phyloP scores from a whole-genome alignment of 2,329 filamentous ascomycete genomes.

The Colletotrichum tabaci region DNA sequence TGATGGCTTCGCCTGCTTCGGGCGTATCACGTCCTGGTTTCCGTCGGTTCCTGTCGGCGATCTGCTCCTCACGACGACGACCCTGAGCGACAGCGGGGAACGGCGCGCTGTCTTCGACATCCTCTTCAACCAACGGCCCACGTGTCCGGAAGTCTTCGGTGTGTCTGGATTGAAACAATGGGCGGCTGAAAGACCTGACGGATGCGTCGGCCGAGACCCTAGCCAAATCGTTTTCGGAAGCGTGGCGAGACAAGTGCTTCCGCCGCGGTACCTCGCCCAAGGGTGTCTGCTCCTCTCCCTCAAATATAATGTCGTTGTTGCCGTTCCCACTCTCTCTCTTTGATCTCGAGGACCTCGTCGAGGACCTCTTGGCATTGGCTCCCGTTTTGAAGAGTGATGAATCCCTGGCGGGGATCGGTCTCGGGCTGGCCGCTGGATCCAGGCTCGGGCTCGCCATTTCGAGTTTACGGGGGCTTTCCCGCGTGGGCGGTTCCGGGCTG shows the following conservation, averaged over 20 bases:
- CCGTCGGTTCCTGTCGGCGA: conserved; percentile 60
- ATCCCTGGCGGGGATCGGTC: conserved; percentile 75
- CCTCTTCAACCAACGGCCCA: conserved; percentile 45
- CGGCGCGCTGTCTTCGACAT: conserved; percentile 76
- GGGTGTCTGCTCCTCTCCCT: conserved; percentile 53
- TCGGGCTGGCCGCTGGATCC: conserved; percentile 59
- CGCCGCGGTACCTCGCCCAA: conserved; percentile 41
- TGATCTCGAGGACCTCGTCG: conserved; percentile 64
- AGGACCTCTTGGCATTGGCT: conserved; percentile 67
- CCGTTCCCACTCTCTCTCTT: conserved; percentile 62
- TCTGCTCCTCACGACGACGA: conserved; percentile 65
- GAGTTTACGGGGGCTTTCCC: conserved; percentile 40
- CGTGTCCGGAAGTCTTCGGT: conserved; percentile 29
- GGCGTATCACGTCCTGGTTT: conserved; percentile 66
- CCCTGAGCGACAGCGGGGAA: conserved; percentile 78
- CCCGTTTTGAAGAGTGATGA: conserved; percentile 76
- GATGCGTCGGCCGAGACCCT: conserved; percentile 47
- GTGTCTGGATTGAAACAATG: conserved; percentile 42
- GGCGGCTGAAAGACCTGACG: conserved; percentile 28
- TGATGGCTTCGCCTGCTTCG: conserved; percentile 60
- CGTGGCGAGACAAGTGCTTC: conserved; percentile 46
- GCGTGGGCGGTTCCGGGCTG: conserved; percentile 48
- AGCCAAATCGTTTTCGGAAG: conserved; percentile 40
- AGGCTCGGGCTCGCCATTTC: conserved; percentile 47
- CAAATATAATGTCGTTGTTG: conserved; percentile 59